Base-by-base conservation (phyloP, 2,329 filamentous ascomycete genomes). In the Talaromyces sp. region DNA sequence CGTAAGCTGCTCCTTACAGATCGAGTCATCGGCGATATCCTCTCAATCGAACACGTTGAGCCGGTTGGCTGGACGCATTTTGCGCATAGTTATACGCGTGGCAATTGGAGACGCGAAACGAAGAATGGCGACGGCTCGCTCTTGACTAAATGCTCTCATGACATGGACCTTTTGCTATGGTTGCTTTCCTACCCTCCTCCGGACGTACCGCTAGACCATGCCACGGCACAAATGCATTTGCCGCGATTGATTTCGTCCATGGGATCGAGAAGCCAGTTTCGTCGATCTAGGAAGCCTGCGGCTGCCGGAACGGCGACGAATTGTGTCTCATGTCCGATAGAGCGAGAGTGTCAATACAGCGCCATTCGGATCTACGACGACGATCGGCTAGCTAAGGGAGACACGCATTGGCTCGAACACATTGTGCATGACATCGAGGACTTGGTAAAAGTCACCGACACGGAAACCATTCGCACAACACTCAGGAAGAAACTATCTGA, bases 21-120 rank as follows among this genome's bases (percentile, higher is more conserved):
- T 45, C 40, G 40, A 45, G 40, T 45, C 7, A 45, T 98, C 73
- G 95, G 95, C 5, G 91, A 97, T 63, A 83, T 97, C 36, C 81
- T 96, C 63, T 94, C 90, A 51, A 84, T 96, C 40, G 91, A 95
- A 68, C 95, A 98, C 78, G 95, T 91, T 0, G 95, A 98, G 76
- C 95, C 95, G 0, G 89, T 99, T 0, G 95, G 95, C 0, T 96
- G 91, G 89, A 97, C 92, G 92, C 94, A 98, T 76, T 97, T 96
- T 75, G 84, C 90, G 0, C 93, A 97, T 76, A 92, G 89, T 43
- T 97, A 94, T 71, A 94, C 98, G 38, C 86, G 87, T 53, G 95
- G 95, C n/a, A 97, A 98, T 78, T 98, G 95, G 95, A 87, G 94
- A 7, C 91, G 91, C 68, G 88, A 92, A 69, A 89, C 87, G 0